Evolutionary conservation across 2,329 filamentous ascomycete species (phyloP).

Genomic region (Fusarium beomiforme): DNA sequence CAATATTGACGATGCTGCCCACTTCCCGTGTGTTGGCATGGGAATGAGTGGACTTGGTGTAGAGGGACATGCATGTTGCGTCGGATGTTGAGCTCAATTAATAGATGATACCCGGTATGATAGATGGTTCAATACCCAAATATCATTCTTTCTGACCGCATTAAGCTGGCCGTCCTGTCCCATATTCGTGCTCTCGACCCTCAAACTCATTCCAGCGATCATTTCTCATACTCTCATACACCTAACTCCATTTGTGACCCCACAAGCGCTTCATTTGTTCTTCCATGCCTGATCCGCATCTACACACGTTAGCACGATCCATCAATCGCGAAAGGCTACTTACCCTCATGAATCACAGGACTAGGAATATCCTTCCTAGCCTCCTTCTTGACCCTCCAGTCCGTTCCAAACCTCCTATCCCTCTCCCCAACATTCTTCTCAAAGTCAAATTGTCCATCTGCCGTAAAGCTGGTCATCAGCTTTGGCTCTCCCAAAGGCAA

Average conservation of each 20-base stretch:
- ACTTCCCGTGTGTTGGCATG: not conserved
- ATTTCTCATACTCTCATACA: rapidly evolving
- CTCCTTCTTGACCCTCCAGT: slow-evolving; percentile 57
- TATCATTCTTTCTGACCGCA: not conserved
- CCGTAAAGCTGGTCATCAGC: slow-evolving; percentile 65
- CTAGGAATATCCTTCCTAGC: slow-evolving; percentile 54
- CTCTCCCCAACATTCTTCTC: slow-evolving; percentile 55
- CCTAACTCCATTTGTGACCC: rapidly evolving
- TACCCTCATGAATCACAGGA: slow-evolving; percentile 55
- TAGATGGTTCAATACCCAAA: not conserved
- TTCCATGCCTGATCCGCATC: slow-evolving; percentile 42
- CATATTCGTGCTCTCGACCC: no score
- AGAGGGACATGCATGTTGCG: not conserved
- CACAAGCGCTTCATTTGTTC: not conserved
- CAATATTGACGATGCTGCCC: not conserved
- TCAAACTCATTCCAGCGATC: rapidly evolving
- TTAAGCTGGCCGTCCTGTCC: rapidly evolving
- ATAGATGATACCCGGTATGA: slow-evolving; percentile 28
- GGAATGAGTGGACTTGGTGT: rapidly evolving
- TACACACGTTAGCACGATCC: slow-evolving; percentile 9
- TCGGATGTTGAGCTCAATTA: not conserved
- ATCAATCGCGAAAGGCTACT: not conserved
- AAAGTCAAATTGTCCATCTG: slow-evolving; percentile 60
- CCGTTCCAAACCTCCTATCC: slow-evolving; percentile 57
- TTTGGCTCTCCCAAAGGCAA: slow-evolving; percentile 63